These are phyloP conservation scores for Pichia sp. DNA, from an alignment of 1,139 yeast genomes.

Conservation along the genomic window DNA sequence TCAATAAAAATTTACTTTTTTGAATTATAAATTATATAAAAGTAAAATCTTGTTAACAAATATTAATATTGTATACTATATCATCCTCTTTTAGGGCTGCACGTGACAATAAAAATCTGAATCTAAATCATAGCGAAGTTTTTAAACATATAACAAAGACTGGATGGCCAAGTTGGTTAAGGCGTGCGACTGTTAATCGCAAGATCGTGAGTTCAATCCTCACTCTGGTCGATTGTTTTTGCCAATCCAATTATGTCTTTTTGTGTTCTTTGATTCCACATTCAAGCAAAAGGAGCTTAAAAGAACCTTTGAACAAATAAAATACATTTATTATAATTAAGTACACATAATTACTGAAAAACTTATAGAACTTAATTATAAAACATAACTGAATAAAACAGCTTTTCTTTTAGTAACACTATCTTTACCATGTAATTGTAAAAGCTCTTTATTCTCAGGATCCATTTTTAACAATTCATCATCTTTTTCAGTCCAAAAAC, in stretches of 20 bases:
- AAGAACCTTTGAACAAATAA: background rate
- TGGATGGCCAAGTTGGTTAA: constrained; percentile 24
- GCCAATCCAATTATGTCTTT: background rate
- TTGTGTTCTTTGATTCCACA: background rate
- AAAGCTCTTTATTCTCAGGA: constrained; percentile 18
- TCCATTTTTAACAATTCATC: constrained; percentile 30
- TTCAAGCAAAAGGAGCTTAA: no score
- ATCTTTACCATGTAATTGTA: constrained; percentile 26
- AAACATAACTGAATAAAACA: constrained; percentile 14
- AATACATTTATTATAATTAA: background rate
- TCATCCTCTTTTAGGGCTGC: no score
- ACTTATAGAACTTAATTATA: background rate
- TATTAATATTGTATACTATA: no score
- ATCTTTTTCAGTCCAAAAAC: constrained; percentile 46
- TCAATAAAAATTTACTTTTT: no score
- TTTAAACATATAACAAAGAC: constrained; percentile 10
- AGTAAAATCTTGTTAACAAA: no score
- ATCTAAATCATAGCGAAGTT: no score
- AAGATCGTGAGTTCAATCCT: constrained; percentile 23
- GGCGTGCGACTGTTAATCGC: constrained; percentile 25
- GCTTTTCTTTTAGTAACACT: constrained; percentile 27
- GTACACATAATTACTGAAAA: background rate
- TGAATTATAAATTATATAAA: no score
- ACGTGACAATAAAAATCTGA: no score
- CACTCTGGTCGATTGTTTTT: constrained; percentile 18